A percentile compares a stretch with the other conserved stretches of the same genome.
These are phyloP conservation scores for Metroxylon sagu DNA, from an alignment of 176 grass and related monocot species.

Conservation along the genomic window DNA sequence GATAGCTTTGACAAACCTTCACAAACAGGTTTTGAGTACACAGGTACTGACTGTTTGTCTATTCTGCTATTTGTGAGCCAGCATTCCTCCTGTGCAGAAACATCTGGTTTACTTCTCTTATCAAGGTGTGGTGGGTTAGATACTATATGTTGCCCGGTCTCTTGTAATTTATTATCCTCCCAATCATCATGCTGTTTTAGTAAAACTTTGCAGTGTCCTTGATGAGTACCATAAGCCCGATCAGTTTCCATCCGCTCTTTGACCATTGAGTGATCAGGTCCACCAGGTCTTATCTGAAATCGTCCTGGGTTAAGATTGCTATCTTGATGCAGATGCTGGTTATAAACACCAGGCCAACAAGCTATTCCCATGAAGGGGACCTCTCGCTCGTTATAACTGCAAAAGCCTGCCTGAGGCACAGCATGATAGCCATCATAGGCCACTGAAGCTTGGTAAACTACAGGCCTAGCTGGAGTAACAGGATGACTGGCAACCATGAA, in stretches of 20 bases:
- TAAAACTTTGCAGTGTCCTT: conserved; percentile 62
- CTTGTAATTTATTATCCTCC: conserved; percentile 33
- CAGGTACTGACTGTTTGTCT: conserved; percentile 25
- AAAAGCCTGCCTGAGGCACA: conserved; percentile 41
- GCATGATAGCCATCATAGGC: conserved; percentile 68
- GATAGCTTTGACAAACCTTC: conserved; percentile 4
- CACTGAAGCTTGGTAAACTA: conserved; percentile 42
- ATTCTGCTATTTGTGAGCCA: conserved; percentile 19
- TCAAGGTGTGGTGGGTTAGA: conserved; percentile 41
- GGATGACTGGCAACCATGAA: conserved; percentile 53
- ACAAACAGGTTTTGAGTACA: conserved; percentile 19
- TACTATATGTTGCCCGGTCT: conserved; percentile 37
- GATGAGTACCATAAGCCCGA: conserved; percentile 27
- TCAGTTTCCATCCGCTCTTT: conserved; percentile 19
- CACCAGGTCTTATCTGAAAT: conserved; percentile 34
- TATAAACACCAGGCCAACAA: conserved; percentile 8
- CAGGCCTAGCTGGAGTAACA: conserved; percentile 63
- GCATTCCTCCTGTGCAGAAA: neutral
- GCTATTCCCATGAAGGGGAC: conserved; percentile 30
- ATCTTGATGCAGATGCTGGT: conserved; percentile 28
- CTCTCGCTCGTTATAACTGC: conserved; percentile 41
- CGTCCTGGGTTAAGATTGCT: conserved; percentile 39
- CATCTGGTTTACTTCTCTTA: neutral
- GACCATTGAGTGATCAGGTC: conserved; percentile 28
- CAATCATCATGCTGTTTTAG: conserved; percentile 40